Percentiles rank a stretch among this genome's conserved stretches.
Conservation (phyloP, 2,329 filamentous ascomycete species). For the Bisporella sp. region DNA sequence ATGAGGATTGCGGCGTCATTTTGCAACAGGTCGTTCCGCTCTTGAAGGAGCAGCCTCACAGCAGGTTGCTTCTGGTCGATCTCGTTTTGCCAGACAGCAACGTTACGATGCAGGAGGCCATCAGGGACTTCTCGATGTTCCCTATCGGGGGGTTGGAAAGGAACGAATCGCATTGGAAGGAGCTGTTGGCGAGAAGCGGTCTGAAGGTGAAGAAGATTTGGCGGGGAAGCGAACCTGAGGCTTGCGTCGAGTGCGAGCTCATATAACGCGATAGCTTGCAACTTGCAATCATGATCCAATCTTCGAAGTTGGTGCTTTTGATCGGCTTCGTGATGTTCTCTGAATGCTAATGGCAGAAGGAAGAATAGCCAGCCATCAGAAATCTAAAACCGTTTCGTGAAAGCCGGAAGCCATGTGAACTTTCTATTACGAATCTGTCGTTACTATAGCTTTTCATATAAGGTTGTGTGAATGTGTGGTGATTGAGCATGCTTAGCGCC, state of each 20-base stretch:
- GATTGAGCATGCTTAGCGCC: too few relatives aligned
- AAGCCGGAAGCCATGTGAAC: too few relatives aligned
- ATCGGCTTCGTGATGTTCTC: too few relatives aligned
- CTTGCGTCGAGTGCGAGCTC: not conserved
- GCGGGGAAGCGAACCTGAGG: slow-evolving; percentile 14
- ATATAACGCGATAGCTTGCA: not conserved
- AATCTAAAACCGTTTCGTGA: too few relatives aligned
- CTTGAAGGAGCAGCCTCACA: slow-evolving; percentile 13
- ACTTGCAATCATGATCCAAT: too few relatives aligned
- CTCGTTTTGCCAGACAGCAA: slow-evolving; percentile 17
- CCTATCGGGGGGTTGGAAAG: slow-evolving; percentile 18
- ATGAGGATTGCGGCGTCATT: slow-evolving; percentile 13
- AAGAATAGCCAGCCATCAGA: too few relatives aligned
- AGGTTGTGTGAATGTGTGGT: too few relatives aligned
- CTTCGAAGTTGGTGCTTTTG: too few relatives aligned
- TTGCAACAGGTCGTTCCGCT: slow-evolving; percentile 12
- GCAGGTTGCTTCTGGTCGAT: slow-evolving; percentile 18
- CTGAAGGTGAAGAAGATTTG: slow-evolving; percentile 20
- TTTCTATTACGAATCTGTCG: too few relatives aligned
- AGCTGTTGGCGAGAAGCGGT: slow-evolving; percentile 15
- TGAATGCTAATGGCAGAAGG: too few relatives aligned
- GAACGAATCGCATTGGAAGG: slow-evolving; percentile 16
- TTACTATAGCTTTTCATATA: too few relatives aligned
- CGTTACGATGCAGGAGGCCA: slow-evolving; percentile 16
- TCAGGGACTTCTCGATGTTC: slow-evolving; percentile 18